Evolutionary conservation across 441 rosid genomes (phyloP), one percentile per base, ranked within the genome.

Genomic region (Gossypium schwendimanii): DNA sequence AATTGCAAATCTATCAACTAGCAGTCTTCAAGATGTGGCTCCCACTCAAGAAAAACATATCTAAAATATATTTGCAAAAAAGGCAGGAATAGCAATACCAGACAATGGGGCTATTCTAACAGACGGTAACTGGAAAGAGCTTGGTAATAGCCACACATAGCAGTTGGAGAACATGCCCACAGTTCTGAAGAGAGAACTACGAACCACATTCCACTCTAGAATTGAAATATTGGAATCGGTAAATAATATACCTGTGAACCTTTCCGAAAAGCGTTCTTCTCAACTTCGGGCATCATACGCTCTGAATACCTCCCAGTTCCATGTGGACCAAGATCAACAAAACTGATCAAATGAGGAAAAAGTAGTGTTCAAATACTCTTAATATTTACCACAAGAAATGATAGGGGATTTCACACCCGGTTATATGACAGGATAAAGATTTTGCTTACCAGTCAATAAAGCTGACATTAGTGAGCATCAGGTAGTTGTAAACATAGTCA

Each of bases 291-390:
- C 73, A 82, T 73, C 90, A 85, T 86, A 76, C 75, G 86, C 77
- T 84, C 81, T 45, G 90, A 86, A 77, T 81, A 85, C 76, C 89
- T 84, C 64, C 89, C 92, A 74, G 12, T 82, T 63, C 90, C 90
- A 73, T 86, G 92, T 17, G 87, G 90, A 36, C 89, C 92, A 8
- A 86, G 87, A 81, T 88, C 90, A 65, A 81, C 77, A 69, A 85
- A 88, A 83, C 90, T 88, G 61, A 26, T 36, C 57, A 60, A 71
- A 55, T 7, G 74, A 33, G 26, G 41, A 6, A 50, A 15, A 20
- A 12, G 2, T 6, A 33, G 10, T 33, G 21, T 70, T 3, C 52
- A 31, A 36, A 2, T 20, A 55, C 10, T 44, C 44, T 8, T 54
- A 23, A 21, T 39, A 15, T 47, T 45, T 31, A 12, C 10, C 49